These are phyloP conservation scores for Populus pruinosa DNA, from an alignment of 345 rosid species.

Conservation along the genomic window DNA sequence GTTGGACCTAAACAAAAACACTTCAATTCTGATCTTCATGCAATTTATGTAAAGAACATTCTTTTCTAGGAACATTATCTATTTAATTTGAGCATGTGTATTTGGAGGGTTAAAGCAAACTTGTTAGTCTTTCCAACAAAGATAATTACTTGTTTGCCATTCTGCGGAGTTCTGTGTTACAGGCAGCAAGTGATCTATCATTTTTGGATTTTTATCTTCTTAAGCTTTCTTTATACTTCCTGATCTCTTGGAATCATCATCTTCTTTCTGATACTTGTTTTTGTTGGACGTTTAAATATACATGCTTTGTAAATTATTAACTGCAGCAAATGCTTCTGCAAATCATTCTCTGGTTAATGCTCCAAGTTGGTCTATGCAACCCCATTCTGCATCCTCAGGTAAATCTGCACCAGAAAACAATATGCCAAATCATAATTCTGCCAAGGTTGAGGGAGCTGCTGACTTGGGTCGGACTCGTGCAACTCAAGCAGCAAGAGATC, in stretches of 20 bases:
- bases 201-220: neutral
- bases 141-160: too few relatives aligned
- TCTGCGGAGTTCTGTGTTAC: neutral
- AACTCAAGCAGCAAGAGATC: slow-evolving; percentile 52
- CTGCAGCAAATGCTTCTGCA: slow-evolving; percentile 61
- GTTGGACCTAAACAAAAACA: too few relatives aligned
- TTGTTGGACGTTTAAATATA: neutral
- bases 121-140: neutral
- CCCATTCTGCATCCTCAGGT: slow-evolving; percentile 48
- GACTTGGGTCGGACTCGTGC: slow-evolving; percentile 24
- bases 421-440: slow-evolving; percentile 42
- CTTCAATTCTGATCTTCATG: too few relatives aligned
- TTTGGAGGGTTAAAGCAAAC: neutral
- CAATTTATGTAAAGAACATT: too few relatives aligned
- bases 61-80: neutral
- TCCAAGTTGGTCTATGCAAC: slow-evolving; percentile 64
- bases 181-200: neutral
- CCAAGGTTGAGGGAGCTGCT: slow-evolving; percentile 48
- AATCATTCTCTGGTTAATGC: slow-evolving; percentile 49
- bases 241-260: neutral
- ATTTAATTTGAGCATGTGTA: too few relatives aligned
- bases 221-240: neutral
- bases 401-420: slow-evolving; percentile 49
- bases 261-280: neutral
- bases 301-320: slow-evolving; percentile 7